Base-by-base conservation (phyloP, 352 stramenopile genomes). In the Phytophthora kernoviae region DNA sequence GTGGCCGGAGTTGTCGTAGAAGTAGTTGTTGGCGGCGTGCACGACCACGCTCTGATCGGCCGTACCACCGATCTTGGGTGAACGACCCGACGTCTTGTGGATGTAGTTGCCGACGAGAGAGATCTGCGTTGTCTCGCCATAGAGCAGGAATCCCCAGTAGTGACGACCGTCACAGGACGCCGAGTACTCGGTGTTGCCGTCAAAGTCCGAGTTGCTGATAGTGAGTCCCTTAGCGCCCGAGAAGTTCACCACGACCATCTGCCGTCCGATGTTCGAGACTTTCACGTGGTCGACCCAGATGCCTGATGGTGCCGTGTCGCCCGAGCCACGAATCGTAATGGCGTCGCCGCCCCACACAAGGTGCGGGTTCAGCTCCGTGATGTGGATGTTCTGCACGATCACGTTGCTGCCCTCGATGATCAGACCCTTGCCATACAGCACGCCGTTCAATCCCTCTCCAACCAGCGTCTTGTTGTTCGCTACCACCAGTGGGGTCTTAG, bases 301-400 rank as follows among this genome's bases (percentile, higher is more conserved):
- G 9, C 37, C 43, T 11, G 27, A 53, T 24, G 55, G 51, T 15
- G 48, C 54, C 39, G 54, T 68, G 43, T 58, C 46, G 17, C 40
- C 56, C 0, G 27, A 27, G 8, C 40, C 37, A 8, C 46, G 45
- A 4, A 65, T 56, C 3, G 57, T 56, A 12, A 65, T 58, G 21
- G 47, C 56, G 40, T 58, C 56, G 8, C 47, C 56, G 11, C 56
- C 56, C 44, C 46, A 65, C 3, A 65, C 27, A 32, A 65, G 42
- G 24, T 65, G 57, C 39, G 48, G 56, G 41, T 65, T 65, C 6
- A 65, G 40, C 18, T 64, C 8, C 5, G 56, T 64, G 40, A 64
- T 58, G 47, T 58, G 33, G 30, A 77, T 52, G 44, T 82, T 82
- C 57, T 82, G 70, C 17, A 81, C 46, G 27, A 85, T 82, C 24